Base-by-base conservation (phyloP, 2,329 filamentous ascomycete genomes). In the Nemania serpens region DNA sequence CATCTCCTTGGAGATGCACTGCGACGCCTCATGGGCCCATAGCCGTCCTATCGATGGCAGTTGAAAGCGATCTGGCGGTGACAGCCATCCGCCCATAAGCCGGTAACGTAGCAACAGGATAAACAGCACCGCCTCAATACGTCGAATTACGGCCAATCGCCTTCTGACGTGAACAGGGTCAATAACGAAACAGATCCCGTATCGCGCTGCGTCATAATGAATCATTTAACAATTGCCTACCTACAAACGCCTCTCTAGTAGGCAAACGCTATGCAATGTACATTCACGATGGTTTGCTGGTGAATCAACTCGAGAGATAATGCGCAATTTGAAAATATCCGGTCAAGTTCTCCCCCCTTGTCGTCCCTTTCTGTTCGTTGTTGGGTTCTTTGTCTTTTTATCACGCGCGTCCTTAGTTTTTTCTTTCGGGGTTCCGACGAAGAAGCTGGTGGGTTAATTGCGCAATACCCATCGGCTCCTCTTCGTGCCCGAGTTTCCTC, bases 21-120 rank as follows among this genome's bases (percentile, higher is more conserved):
- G 47, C 18, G 33, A 49, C 63, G 57, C 53, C 62, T 43, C 62
- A 59, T 29, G 25, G 13, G 50, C 36, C 50, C 41, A 58, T 59
- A 58, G 34, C 55, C 59, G 56, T 36, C 57, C 37, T 37, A 46
- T 48, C 29, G 53, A 51, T 47, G 63, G 63, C 58, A 62, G 59
- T 59, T 50, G 55, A 33, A 51, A 43, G 64, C 65, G 63, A 62
- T 67, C 63, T 66, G 53, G 65, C 65, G 65, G 65, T 67, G 65
- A 67, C 65, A 39, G 61, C 54, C 55, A 58, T 53, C 52, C 33
- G 52, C 49, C 47, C 55, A 54, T 55, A 61, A 53, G 48, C 58
- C 22, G 54, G 65, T 58, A 67, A 65, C 60, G 65, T 67, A 58
- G 58, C 63, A 67, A 45, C 18, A 45, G 43, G 2, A 56, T 45